Base-by-base conservation (phyloP, 768 basidiomycete species). In the Agaricus blazei region DNA sequence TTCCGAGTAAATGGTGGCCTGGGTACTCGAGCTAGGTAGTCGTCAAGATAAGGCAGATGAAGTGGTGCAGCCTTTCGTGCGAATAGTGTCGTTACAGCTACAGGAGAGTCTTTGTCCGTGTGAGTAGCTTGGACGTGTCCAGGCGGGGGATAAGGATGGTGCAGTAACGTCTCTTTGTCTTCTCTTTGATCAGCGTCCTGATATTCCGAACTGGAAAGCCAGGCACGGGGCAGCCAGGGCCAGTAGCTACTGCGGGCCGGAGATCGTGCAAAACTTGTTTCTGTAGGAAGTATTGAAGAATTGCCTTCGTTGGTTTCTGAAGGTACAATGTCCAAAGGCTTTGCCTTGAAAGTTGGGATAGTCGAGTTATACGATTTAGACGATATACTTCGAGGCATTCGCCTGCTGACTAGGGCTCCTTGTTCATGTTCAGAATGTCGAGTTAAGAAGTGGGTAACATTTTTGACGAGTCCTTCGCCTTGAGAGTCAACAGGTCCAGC, bases 41-140 rank as follows among this genome's bases (percentile, higher is more conserved):
- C 62, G 64, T 90, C 86, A 48, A 90, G 75, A 43, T 78, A 71
- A 1, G 87, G 85, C 11, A 90, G 74, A 54, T 75, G 75, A 23
- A 90, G 67, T 0, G 84, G 80, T 5, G 76, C 72, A 2, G 86
- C 82, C 59, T 74, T 66, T n/a, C 82, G 74, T 36, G 80, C 68
- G 63, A 90, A 87, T 2, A 88, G 69, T 6, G 70, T 67, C 8
- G 77, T 76, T 0, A 82, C 82, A 15, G 86, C 75, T 7, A 87
- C 63, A 40, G 85, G 80, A 9, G 56, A 70, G 60, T 81, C 80
- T 43, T 23, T 15, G 24, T 15, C 37, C 3, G 34, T 2, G 23
- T 31, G 12, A 7, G 24, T 15, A 28, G 9, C 36, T 34, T 56
- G 19, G 26, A 48, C 23, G 9, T 26, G 44, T 23, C 36, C 37